phyloP scores from a whole-genome alignment of 495 filamentous ascomycete species.

The Penicillium goetzii region DNA sequence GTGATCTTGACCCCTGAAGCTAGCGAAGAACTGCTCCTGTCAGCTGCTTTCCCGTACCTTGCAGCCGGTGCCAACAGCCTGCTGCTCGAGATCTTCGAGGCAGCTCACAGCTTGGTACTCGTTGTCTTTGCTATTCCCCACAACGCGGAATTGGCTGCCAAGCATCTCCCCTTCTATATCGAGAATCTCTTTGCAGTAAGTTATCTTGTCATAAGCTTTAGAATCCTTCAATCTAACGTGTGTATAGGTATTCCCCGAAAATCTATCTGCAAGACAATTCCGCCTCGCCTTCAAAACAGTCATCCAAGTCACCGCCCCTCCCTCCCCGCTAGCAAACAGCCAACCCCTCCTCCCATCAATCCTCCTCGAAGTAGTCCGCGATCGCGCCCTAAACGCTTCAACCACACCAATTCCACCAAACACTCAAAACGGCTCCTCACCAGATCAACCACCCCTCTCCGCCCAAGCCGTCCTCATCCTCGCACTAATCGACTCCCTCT shows the following conservation, averaged over 20 bases:
- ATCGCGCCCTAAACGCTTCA: slow-evolving; percentile 63
- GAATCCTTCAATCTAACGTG: slow-evolving; percentile 20
- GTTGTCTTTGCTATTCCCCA: slow-evolving; percentile 79
- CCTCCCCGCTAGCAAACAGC: slow-evolving; percentile 67
- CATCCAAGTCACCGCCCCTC: slow-evolving; percentile 82
- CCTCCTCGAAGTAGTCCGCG: slow-evolving; percentile 78
- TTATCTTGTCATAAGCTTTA: background rate
- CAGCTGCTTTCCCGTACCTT: slow-evolving; percentile 77
- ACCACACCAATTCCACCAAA: slow-evolving; percentile 50
- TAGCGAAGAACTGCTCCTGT: slow-evolving; percentile 74
- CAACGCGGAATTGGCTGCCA: slow-evolving; percentile 69
- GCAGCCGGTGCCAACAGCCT: slow-evolving; percentile 62
- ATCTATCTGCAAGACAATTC: slow-evolving; percentile 88
- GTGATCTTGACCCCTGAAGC: slow-evolving; percentile 63
- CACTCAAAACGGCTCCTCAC: slow-evolving; percentile 31
- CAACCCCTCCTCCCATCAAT: slow-evolving; percentile 78
- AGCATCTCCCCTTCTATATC: slow-evolving; percentile 83
- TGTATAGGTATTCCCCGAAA: slow-evolving; percentile 70
- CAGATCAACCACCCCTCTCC: slow-evolving; percentile 58
- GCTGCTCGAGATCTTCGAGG: slow-evolving; percentile 82
- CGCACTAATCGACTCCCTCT: slow-evolving; percentile 80
- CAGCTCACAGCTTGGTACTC: slow-evolving; percentile 86
- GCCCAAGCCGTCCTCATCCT: slow-evolving; percentile 81
- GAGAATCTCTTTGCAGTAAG: slow-evolving; percentile 76
- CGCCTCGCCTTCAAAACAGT: slow-evolving; percentile 90